These are phyloP conservation scores for Calamus simplicifolius DNA, from an alignment of 176 grass and related monocot genomes.

Conservation along the genomic window DNA sequence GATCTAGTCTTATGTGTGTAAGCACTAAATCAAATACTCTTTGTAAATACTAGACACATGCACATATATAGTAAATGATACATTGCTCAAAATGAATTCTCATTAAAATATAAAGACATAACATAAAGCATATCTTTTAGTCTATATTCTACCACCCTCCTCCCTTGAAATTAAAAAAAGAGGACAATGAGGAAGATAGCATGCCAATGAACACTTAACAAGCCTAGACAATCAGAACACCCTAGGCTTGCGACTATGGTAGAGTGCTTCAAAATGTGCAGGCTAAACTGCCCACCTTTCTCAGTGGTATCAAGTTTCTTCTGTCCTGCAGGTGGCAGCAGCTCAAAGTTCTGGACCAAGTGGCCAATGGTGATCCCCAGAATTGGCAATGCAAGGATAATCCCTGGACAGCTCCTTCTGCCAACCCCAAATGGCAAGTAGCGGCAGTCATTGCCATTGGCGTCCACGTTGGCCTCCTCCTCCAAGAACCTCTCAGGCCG, in stretches of 20 bases:
- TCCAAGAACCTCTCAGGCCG: slow-evolving; percentile 62
- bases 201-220: no score
- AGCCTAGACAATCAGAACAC: slow-evolving; percentile 9
- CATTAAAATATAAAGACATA: no score
- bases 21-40: no score
- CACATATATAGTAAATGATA: no score
- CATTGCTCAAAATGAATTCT: no score
- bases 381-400: slow-evolving; percentile 78
- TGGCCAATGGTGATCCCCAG: slow-evolving; percentile 72
- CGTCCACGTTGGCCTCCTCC: slow-evolving; percentile 69
- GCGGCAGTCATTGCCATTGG: slow-evolving; percentile 69
- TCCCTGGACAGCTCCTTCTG: slow-evolving; percentile 64
- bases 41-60: no score
- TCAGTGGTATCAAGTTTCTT: slow-evolving; percentile 65
- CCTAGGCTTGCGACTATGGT: slow-evolving; percentile 59
- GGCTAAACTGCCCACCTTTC: slow-evolving; percentile 77
- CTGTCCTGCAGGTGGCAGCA: slow-evolving; percentile 42
- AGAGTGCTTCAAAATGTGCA: slow-evolving; percentile 76
- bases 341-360: slow-evolving; percentile 70
- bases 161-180: no score
- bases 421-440: slow-evolving; percentile 72
- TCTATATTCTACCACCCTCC: no score
- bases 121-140: no score
- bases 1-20: no score
- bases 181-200: no score